Conservation (phyloP, 176 grass and related monocot species). For the Rhynchospora tenuis region DNA sequence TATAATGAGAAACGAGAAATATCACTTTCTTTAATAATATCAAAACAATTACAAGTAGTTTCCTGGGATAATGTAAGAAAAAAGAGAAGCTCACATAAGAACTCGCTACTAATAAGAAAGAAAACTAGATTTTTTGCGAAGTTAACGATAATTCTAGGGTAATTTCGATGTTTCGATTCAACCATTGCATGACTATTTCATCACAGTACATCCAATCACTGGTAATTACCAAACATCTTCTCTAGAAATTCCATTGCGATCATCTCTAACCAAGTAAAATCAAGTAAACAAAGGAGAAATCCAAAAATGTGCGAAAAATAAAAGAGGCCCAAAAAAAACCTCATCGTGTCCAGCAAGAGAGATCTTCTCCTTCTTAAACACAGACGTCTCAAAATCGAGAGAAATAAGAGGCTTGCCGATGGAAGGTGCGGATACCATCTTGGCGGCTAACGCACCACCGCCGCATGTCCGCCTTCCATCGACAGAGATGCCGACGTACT, state of each 20-base stretch:
- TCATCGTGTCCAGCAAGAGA: slow-evolving; percentile 83
- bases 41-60: neutral
- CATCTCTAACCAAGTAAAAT: neutral
- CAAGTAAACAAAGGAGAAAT: neutral
- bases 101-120: too few species aligned
- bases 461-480: neutral
- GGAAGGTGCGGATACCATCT: slow-evolving; percentile 36
- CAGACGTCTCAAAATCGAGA: slow-evolving; percentile 69
- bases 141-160: neutral
- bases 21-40: neutral
- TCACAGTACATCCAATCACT: neutral
- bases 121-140: neutral
- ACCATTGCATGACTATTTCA: neutral
- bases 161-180: neutral
- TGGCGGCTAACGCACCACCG: slow-evolving; percentile 34
- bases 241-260: neutral
- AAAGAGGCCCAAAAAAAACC: slow-evolving; percentile 19
- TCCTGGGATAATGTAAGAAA: neutral
- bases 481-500: slow-evolving; percentile 3
- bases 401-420: slow-evolving; percentile 36
- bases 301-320: neutral
- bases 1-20: neutral
- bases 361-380: slow-evolving; percentile 94
- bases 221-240: neutral
- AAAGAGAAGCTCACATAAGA: too few species aligned